A percentile compares a stretch with the other conserved stretches of the same genome.
These are phyloP conservation scores for Globisporangium barbulae DNA, from an alignment of 352 stramenopile species.

Conservation along the genomic window DNA sequence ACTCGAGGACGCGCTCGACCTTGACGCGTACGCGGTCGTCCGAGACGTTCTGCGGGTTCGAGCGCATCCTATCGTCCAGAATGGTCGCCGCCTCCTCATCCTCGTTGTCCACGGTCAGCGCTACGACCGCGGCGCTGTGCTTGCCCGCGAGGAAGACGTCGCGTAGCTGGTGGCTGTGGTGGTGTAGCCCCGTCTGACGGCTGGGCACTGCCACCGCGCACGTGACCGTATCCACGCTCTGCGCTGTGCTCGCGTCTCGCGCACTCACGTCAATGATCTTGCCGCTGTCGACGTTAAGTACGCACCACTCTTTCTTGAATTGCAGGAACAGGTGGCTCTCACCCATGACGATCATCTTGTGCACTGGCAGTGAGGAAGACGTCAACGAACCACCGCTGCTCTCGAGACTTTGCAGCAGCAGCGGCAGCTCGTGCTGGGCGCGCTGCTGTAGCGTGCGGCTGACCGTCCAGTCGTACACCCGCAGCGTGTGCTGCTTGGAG, in stretches of 20 bases:
- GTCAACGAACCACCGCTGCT: constrained; percentile 4
- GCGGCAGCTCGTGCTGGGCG: constrained; percentile 52
- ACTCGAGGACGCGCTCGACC: constrained; percentile 45
- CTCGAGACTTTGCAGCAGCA: constrained; percentile 11
- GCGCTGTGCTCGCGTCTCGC: constrained; percentile 21
- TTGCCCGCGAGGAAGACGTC: constrained; percentile 67
- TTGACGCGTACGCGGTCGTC: constrained; percentile 39
- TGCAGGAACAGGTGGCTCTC: constrained; percentile 67
- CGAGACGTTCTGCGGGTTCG: constrained; percentile 35
- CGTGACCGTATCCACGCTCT: constrained; percentile 34
- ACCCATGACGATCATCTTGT: constrained; percentile 56
- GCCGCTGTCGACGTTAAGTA: constrained; percentile 66
- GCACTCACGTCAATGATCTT: constrained; percentile 27
- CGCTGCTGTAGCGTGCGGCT: constrained; percentile 48
- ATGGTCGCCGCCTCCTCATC: constrained; percentile 14
- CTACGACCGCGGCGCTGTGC: constrained; percentile 44
- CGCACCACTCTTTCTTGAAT: constrained; percentile 60
- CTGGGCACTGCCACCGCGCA: constrained; percentile 41
- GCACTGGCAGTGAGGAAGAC: constrained; percentile 27
- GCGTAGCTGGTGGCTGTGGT: constrained; percentile 28
- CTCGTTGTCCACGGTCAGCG: constrained; percentile 28
- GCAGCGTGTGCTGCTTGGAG: constrained; percentile 61
- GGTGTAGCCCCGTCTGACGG: constrained; percentile 20
- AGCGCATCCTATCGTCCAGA: constrained; percentile 14
- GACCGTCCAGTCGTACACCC: constrained; percentile 74